phyloP scores from a whole-genome alignment of 2,329 filamentous ascomycete genomes.

The Teratosphaeria viscida region DNA sequence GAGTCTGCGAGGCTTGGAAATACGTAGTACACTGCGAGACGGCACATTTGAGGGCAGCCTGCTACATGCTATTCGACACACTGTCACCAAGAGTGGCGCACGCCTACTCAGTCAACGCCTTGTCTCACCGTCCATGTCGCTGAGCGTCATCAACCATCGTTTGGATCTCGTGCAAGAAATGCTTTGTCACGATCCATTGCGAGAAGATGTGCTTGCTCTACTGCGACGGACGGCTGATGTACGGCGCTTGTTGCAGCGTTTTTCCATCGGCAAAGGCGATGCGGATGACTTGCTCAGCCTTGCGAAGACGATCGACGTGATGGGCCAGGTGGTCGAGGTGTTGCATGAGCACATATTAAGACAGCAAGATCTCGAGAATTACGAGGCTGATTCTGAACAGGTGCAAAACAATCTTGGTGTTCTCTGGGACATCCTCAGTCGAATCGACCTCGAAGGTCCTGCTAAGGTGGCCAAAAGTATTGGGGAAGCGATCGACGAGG shows the following conservation, averaged over 20 bases:
- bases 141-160: slow-evolving; percentile 65
- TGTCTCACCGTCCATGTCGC: slow-evolving; percentile 78
- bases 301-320: slow-evolving; percentile 68
- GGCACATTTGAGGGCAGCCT: slow-evolving; percentile 71
- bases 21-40: slow-evolving; percentile 76
- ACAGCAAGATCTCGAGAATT: slow-evolving; percentile 17
- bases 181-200: slow-evolving; percentile 53
- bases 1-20: slow-evolving; percentile 79
- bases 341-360: slow-evolving; percentile 24
- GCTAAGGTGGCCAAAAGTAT: slow-evolving; percentile 61
- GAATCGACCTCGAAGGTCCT: slow-evolving; percentile 59
- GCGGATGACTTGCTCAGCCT: slow-evolving; percentile 80
- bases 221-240: slow-evolving; percentile 73
- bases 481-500: slow-evolving; percentile 75
- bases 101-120: slow-evolving; percentile 75
- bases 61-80: slow-evolving; percentile 78
- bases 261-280: slow-evolving; percentile 83
- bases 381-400: neutral
- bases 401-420: slow-evolving; percentile 11
- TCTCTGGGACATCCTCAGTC: slow-evolving; percentile 31
- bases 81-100: slow-evolving; percentile 83
- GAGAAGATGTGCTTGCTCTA: slow-evolving; percentile 57
- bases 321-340: slow-evolving; percentile 51
- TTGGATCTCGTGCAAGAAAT: slow-evolving; percentile 75
- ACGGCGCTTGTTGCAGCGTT: slow-evolving; percentile 84